A percentile compares a stretch with the other conserved stretches of the same genome.
Conservation (phyloP, 139 green algal species). For the Coelastrella sp. region DNA sequence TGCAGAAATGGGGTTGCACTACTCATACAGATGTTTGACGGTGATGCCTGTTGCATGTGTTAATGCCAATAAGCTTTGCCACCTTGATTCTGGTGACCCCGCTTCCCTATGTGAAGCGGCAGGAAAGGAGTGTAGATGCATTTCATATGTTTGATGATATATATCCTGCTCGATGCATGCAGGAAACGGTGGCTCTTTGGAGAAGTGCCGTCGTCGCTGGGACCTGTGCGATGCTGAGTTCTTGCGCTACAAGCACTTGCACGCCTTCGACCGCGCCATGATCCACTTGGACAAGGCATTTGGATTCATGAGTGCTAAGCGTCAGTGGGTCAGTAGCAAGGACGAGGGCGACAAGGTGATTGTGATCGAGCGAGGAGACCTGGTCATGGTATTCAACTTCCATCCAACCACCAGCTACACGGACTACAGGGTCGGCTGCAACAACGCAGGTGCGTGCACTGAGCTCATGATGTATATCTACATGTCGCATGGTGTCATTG, state of each 20-base stretch:
- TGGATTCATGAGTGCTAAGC: conserved; percentile 84
- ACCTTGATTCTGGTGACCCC: background rate
- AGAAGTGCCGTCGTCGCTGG: conserved; percentile 96
- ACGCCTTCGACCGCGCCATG: conserved; percentile 94
- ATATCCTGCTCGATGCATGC: too few species aligned
- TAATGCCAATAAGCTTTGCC: too few species aligned
- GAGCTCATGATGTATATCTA: too few species aligned
- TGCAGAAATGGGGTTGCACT: too few species aligned
- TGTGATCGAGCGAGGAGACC: conserved; percentile 93
- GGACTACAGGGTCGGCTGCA: conserved; percentile 91
- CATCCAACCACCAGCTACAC: conserved; percentile 91
- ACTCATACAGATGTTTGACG: too few species aligned
- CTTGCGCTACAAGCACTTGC: conserved; percentile 94
- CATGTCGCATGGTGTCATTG: too few species aligned
- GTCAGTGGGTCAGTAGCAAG: conserved; percentile 84
- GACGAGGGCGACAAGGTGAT: conserved; percentile 95
- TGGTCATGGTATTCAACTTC: conserved; percentile 99
- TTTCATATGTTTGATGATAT: too few species aligned
- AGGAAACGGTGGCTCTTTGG: conserved; percentile 94
- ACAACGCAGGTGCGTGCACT: conserved; percentile 72
- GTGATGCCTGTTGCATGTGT: too few species aligned
- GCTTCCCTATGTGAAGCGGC: too few species aligned
- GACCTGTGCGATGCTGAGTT: conserved; percentile 89
- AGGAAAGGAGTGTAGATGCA: too few species aligned
- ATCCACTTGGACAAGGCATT: conserved; percentile 95